Evolutionary conservation across 768 basidiomycete genomes (phyloP).

Genomic region (Amanita brunnescens): DNA sequence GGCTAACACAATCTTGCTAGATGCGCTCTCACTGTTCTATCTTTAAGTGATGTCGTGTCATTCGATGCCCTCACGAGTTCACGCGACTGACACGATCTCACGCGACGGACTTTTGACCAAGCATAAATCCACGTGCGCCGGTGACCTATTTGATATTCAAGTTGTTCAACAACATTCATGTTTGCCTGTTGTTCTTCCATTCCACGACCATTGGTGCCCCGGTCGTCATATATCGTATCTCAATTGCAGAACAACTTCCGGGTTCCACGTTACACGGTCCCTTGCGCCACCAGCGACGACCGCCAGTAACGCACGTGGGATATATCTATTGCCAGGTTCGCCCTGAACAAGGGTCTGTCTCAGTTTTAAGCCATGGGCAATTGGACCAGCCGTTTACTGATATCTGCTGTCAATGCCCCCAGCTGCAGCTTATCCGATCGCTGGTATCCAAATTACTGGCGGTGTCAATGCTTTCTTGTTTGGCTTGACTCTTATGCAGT

Average conservation of each 20-base stretch:
- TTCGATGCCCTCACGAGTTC: too few relatives aligned
- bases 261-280: background rate
- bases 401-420: background rate
- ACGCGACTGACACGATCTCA: too few relatives aligned
- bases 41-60: too few relatives aligned
- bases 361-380: background rate
- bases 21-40: too few relatives aligned
- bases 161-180: too few relatives aligned
- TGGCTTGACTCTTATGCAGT: constrained; percentile 2
- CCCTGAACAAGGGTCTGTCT: background rate
- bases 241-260: too few relatives aligned
- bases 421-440: background rate
- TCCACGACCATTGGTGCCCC: too few relatives aligned
- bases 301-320: background rate
- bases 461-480: background rate
- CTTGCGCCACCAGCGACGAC: background rate
- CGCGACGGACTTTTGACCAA: too few relatives aligned
- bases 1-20: too few relatives aligned
- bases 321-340: background rate
- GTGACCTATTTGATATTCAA: too few relatives aligned
- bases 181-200: background rate
- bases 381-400: background rate
- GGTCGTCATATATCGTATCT: too few relatives aligned
- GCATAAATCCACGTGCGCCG: too few relatives aligned
- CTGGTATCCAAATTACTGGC: background rate